Base-by-base conservation (phyloP, 1,284 basidiomycete genomes). In the Trametes pubescens region DNA sequence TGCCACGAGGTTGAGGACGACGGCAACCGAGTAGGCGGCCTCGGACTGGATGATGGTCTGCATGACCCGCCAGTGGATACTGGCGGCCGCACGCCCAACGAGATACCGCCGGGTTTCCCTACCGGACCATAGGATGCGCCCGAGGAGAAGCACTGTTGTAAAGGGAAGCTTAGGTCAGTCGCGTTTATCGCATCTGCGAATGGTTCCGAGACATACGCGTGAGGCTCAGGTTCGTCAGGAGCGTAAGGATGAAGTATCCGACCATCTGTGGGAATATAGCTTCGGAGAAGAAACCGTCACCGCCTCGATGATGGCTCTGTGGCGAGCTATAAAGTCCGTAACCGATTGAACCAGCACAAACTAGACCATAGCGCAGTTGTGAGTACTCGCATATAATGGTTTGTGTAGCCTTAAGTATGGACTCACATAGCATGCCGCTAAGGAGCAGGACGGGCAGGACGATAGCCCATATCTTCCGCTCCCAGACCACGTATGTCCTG, bases 401-500 rank as follows among this genome's bases (percentile, higher is more conserved):
- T 13, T 2, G 37, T 2, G 18, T 18, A 8, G 18, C 6, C 4
- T 8, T 16, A 43, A 4, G 16, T 4, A 8, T 18, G 18, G 3
- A 29, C 65, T 44, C 34, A 64, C 65, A 29, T 13, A 34, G 48
- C 14, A 48, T 55, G 0, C 35, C 65, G n/a, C 52, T 4, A 7
- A 67, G 40, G 14, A 67, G 59, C n/a, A 24, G 8, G 6, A 59
- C 13, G 3, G 65, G 62, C 2, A 64, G 44, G 11, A 62, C 11
- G 21, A 64, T 24, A 16, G 61, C 47, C 38, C 21, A 26, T 8
- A 16, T 9, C 7, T 38, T 56, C 18, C 65, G 62, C 40, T 53
- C 61, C 56, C 52, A 67, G 1, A 67, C 65, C 16, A 67, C 44
- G 47, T 43, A 67, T 1, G 61, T 18, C 2, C 65, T 59, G 22